phyloP scores from a whole-genome alignment of 78 protist species.

The Dictyostelium firmibasis region DNA sequence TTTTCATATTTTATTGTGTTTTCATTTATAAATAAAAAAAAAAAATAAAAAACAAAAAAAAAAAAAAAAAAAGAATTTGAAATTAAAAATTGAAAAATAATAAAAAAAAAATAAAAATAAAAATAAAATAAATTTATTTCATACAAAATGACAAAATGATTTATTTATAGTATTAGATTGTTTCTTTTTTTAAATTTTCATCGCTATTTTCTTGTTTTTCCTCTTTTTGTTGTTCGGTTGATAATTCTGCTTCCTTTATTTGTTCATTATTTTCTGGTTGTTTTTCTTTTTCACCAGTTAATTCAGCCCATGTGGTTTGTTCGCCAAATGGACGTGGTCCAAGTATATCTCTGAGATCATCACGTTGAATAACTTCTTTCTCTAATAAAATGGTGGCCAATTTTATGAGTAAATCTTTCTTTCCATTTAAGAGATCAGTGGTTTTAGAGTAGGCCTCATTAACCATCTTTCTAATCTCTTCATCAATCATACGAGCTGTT shows the following conservation, averaged over 20 bases:
- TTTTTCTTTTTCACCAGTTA: slow-evolving; percentile 51
- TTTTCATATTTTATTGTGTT: too few relatives aligned
- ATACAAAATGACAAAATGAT: too few relatives aligned
- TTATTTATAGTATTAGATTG: neutral
- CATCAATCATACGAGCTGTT: slow-evolving; percentile 88
- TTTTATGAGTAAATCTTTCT: slow-evolving; percentile 66
- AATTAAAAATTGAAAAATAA: too few relatives aligned
- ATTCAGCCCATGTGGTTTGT: slow-evolving; percentile 69
- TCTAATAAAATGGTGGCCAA: slow-evolving; percentile 90
- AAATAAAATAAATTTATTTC: neutral
- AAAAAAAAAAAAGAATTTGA: too few relatives aligned
- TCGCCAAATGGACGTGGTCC: slow-evolving; percentile 89
- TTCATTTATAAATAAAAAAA: too few relatives aligned
- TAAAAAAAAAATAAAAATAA: neutral
- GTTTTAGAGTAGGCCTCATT: slow-evolving; percentile 74
- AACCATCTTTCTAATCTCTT: slow-evolving; percentile 80
- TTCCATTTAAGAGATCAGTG: slow-evolving; percentile 51
- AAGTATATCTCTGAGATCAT: slow-evolving; percentile 83
- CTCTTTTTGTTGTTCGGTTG: neutral
- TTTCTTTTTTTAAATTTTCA: neutral
- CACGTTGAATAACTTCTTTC: slow-evolving; percentile 88
- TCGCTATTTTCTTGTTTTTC: neutral
- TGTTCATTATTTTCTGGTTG: neutral
- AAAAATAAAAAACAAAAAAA: too few relatives aligned
- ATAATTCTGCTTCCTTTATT: neutral